These are phyloP conservation scores for Linum lewisii DNA, from an alignment of 345 rosid species.

Conservation along the genomic window DNA sequence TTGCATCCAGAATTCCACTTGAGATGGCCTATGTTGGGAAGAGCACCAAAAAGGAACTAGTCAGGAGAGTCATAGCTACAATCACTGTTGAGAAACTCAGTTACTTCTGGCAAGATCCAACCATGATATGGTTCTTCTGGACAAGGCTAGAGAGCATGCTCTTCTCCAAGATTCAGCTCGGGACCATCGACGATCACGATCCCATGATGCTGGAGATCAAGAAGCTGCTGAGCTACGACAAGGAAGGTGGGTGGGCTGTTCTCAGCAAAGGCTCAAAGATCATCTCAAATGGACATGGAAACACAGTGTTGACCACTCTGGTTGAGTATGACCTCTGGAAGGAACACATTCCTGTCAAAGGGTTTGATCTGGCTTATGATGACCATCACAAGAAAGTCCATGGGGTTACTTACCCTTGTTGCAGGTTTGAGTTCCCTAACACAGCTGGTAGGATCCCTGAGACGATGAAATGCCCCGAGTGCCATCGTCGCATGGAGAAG, in stretches of 20 bases:
- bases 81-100: conserved; percentile 22
- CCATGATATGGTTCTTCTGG: conserved; percentile 32
- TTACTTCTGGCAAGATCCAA: conserved; percentile 22
- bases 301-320: conserved; percentile 5
- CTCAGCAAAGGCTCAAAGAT: conserved; percentile 11
- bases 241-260: conserved; percentile 17
- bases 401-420: conserved; percentile 13
- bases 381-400: conserved; percentile 12
- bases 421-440: conserved; percentile 12
- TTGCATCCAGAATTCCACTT: conserved; percentile 21
- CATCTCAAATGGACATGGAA: conserved; percentile 11
- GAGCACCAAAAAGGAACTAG: conserved; percentile 30
- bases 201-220: conserved; percentile 17
- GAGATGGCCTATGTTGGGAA: conserved; percentile 48
- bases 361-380: conserved; percentile 13
- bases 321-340: conserved; percentile 12
- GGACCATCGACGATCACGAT: conserved; percentile 14
- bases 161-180: conserved; percentile 17
- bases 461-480: conserved; percentile 12
- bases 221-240: conserved; percentile 17
- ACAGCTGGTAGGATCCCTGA: conserved; percentile 13
- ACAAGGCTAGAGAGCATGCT: conserved; percentile 19
- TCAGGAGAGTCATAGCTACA: conserved; percentile 14
- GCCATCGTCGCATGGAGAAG: conserved; percentile 16
- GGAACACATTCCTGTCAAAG: conserved; percentile 13